Evolutionary conservation across 805 yeast species (phyloP), one percentile per base, ranked within the genome.

Genomic region (Suhomyces prunicola): DNA sequence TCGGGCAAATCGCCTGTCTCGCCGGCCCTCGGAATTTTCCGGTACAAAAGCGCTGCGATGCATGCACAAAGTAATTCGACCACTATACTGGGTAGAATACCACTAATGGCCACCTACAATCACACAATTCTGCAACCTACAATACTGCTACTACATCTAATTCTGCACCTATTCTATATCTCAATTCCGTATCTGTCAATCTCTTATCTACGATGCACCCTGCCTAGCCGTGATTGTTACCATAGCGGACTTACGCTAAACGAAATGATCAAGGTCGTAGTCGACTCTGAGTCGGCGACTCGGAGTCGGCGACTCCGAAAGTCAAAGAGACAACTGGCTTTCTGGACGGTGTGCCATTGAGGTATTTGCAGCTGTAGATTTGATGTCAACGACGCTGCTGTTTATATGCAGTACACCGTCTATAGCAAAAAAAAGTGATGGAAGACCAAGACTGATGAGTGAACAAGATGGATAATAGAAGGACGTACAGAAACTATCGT

Each of bases 391-490:
- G 19, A 19, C 2, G 19, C 3, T 19, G 3, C 7, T 24, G 26
- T 24, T 1, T 17, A 9, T 39, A 39, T 39, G 24, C 42, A 39
- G 42, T 39, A 17, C 42, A 9, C 8, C 2, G 1, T 4, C 2
- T 39, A 5, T 5, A 39, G 19, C 3, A 9, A 27, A 39, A 39
- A 39, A 39, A 39, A 39, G 6, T 19, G 23, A 17, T 39, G 24
- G 10, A 39, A 39, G 42, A 39, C 42, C 4, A 19, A 6, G n/a
- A 19, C 24, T 17, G 8, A 10, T 17, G 13, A 17, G 1, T 39
- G 24, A 19, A 39, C 42, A 39, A 52, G 46, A 71, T 71, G 76
- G 75, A 71, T 57, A 71, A 70, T 58, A 66, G 74, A 56, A 61
- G 68, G 55, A 70, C 71, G 39, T 63, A 63, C 48, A 63, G 63